Conservation (phyloP, 2,329 filamentous ascomycete genomes). For the Orbilia oligospora region DNA sequence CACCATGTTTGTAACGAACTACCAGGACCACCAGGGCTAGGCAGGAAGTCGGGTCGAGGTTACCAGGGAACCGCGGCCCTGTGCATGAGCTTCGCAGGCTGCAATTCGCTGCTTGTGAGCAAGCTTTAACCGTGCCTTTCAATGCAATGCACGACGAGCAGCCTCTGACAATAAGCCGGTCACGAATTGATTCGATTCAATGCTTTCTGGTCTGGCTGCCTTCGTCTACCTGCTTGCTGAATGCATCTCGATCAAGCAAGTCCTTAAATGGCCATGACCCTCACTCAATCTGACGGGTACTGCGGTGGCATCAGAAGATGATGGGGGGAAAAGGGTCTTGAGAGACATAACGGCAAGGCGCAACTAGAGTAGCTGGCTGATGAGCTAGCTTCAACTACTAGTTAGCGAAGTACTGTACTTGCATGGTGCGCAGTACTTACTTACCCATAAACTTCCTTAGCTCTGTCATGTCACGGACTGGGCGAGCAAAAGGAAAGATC, state of each 20-base stretch:
- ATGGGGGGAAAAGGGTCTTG: slow-evolving; percentile 2
- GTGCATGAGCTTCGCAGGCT: slow-evolving; percentile 19
- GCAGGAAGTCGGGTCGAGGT: slow-evolving; percentile 26
- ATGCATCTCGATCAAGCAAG: slow-evolving; percentile 45
- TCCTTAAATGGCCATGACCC: slow-evolving; percentile 1
- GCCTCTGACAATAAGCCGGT: slow-evolving; percentile 33
- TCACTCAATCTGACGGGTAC: slow-evolving; percentile 9
- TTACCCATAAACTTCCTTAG: neutral
- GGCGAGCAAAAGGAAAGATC: slow-evolving; percentile 26
- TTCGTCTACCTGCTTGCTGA: slow-evolving; percentile 23
- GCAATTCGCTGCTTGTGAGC: slow-evolving; percentile 16
- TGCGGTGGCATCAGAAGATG: neutral
- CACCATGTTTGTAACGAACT: slow-evolving; percentile 19
- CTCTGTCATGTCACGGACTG: slow-evolving; percentile 13
- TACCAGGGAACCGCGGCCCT: slow-evolving; percentile 53
- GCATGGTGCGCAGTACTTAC: too few relatives aligned
- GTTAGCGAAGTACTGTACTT: neutral
- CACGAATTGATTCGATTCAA: slow-evolving; percentile 32
- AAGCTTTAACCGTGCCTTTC: slow-evolving; percentile 33
- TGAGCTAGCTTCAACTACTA: slow-evolving; percentile 13
- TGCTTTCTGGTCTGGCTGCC: slow-evolving; percentile 23
- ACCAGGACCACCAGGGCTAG: slow-evolving; percentile 5
- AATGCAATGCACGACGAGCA: slow-evolving; percentile 31
- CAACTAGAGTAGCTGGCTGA: slow-evolving; percentile 17
- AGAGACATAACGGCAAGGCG: slow-evolving; percentile 32